Conservation (phyloP, 345 rosid genomes). For the Arabis hirsuta region DNA sequence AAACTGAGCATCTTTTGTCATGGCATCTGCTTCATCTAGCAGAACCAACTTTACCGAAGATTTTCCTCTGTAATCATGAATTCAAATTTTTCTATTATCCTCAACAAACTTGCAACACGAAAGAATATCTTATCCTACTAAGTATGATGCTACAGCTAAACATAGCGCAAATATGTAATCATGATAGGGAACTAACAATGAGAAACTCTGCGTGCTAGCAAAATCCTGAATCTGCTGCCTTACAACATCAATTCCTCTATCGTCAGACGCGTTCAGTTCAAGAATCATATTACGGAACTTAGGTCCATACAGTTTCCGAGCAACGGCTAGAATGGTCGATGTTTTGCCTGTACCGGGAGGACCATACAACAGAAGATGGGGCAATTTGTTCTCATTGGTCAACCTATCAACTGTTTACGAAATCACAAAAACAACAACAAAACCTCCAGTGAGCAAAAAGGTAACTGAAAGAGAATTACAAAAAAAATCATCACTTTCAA, state of each 20-base stretch:
- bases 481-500: not conserved
- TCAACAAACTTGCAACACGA: not conserved
- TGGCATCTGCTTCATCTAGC: constrained; percentile 96
- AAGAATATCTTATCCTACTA: not conserved
- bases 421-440: constrained; percentile 21
- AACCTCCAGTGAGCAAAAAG: not conserved
- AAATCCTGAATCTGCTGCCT: constrained; percentile 96
- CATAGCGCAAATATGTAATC: not conserved
- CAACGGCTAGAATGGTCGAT: constrained; percentile 97
- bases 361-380: constrained; percentile 89
- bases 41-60: constrained; percentile 82
- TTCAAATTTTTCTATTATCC: not conserved
- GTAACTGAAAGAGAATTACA: not conserved
- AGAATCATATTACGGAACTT: constrained; percentile 91
- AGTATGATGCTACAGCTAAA: constrained; percentile 3
- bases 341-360: constrained; percentile 99
- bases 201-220: constrained; percentile 98
- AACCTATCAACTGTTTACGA: constrained; percentile 77
- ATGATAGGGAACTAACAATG: constrained; percentile 59
- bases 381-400: constrained; percentile 91
- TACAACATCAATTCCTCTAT: constrained; percentile 94
- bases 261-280: constrained; percentile 96
- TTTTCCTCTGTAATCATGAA: constrained; percentile 55
- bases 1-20: constrained; percentile 99
- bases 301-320: constrained; percentile 89